Base-by-base conservation (phyloP, 441 rosid species). In the Dalechampia spathulata region DNA sequence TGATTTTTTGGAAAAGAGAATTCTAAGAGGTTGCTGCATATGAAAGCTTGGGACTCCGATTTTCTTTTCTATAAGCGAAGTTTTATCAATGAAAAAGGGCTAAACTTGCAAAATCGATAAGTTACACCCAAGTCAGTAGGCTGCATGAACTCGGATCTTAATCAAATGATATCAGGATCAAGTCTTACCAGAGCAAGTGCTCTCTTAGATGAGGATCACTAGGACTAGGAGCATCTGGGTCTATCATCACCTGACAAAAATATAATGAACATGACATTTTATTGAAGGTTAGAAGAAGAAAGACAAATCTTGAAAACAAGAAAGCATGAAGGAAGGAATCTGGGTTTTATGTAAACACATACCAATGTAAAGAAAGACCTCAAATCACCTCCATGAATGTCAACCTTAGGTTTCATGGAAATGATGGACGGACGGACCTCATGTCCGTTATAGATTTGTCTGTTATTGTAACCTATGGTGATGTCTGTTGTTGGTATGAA, bases 181-280 rank as follows among this genome's bases (percentile, higher is more conserved):
- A 50, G 30, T 46, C 28, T 27, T 75, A 92, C 99, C 96, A 89
- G 80, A 88, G 99, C 55, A 89, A 64, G 55, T 83, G 96, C 81
- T 92, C 98, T 55, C 76, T 84, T 38, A 86, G 72, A 65, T 83
- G 84, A 13, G 98, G 98, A 64, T 92, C 96, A 65, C 99, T 92
- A 25, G 98, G 98, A 22, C 96, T 94, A 16, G 98, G 98, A 64
- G 78, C 95, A 81, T 92, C 98, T 11, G 98, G 98, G 69, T 92
- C 98, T 43, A 86, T 86, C 98, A 91, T 88, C 14, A 91, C 81
- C 95, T 88, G 75, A 52, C 21, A 12, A 58, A 57, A 40, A 46
- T 46, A 28, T 16, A 21, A 16, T 3, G 34, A 30, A 8, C 4
- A 30, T 30, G 34, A 8, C 34, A 30, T 30, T 3, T 4, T 30